phyloP scores from a whole-genome alignment of 1,284 basidiomycete genomes.

The Peniophora sp. region DNA sequence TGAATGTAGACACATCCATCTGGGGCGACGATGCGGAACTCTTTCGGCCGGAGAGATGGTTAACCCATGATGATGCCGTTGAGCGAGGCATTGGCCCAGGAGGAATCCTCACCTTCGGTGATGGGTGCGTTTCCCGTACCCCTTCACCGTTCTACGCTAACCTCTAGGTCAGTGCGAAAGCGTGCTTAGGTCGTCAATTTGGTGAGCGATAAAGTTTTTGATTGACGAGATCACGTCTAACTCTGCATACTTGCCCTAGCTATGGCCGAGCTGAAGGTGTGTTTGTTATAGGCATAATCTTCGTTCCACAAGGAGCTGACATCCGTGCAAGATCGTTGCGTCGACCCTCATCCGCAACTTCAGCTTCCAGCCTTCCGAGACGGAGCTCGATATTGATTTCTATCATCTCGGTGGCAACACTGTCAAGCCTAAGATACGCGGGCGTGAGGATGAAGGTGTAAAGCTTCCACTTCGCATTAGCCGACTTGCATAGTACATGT shows the following conservation, averaged over 20 bases:
- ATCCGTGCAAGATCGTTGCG: slow-evolving; percentile 7
- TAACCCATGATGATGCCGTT: slow-evolving; percentile 16
- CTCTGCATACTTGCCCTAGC: neutral
- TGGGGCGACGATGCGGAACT: slow-evolving; percentile 13
- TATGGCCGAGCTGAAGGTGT: neutral
- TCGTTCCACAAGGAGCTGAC: neutral
- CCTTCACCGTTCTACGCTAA: neutral
- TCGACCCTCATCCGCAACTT: slow-evolving; percentile 10
- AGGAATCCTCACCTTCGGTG: slow-evolving; percentile 14
- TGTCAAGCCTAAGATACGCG: slow-evolving; percentile 15
- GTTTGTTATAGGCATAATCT: neutral
- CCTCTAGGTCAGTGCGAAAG: slow-evolving; percentile 8
- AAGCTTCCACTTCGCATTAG: slow-evolving; percentile 13
- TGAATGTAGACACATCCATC: slow-evolving; percentile 12
- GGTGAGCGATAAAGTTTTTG: too few relatives aligned
- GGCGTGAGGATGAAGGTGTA: slow-evolving; percentile 13
- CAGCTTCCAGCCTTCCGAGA: slow-evolving; percentile 7
- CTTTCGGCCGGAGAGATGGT: slow-evolving; percentile 16
- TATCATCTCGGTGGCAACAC: slow-evolving; percentile 13
- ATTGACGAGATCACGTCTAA: too few relatives aligned
- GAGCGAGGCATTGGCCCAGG: slow-evolving; percentile 9
- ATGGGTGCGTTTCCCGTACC: slow-evolving; percentile 10
- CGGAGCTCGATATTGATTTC: slow-evolving; percentile 14
- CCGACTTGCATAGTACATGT: too few relatives aligned
- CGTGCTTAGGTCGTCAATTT: slow-evolving; percentile 12